Base-by-base conservation (phyloP, 1,284 basidiomycete genomes). In the Trichosporon ovoides region DNA sequence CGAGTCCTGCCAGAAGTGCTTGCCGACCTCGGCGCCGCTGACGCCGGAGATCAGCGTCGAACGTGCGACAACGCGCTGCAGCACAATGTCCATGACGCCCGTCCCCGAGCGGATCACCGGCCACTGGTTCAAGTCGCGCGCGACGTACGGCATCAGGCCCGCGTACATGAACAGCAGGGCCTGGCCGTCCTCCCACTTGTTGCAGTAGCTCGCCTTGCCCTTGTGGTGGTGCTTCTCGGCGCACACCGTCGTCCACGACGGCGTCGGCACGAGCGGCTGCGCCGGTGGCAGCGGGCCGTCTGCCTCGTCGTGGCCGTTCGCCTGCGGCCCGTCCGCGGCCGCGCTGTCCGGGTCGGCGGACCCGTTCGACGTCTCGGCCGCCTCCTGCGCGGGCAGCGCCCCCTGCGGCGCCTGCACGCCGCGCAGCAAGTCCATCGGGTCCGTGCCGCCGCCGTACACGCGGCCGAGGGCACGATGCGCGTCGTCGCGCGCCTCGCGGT, bases 121-220 rank as follows among this genome's bases (percentile, higher is more conserved):
- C 75, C 92, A 94, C 55, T 91, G 86, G 86, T 92, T 88, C 38
- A 90, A 79, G 71, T 91, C 87, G 52, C 87, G 84, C 7, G 77
- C 71, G 0, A 81, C 77, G 67, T 76, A 82, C 1, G 81, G 81
- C 66, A 80, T 72, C 60, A 77, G 76, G 0, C 81, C 81, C 20
- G 77, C 78, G 60, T 85, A 75, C 83, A 91, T 76, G 74, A 84
- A 94, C 9, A 88, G 70, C 22, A 91, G 76, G 3, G 86, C 86
- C 59, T 86, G 81, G 34, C 87, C 84, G 60, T 84, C 87, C 85
- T 90, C 14, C 84, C 87, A 56, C 83, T 53, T 61, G 12, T 33
- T 34, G 9, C 40, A 14, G n/a, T 57, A 36, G n/a, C 48, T 19
- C 52, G 48, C 36, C 20, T 38, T 9, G 28, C 34, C 14, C 22